Evolutionary conservation across 106 monocot species (phyloP).

Genomic region (Dioscorea alata): DNA sequence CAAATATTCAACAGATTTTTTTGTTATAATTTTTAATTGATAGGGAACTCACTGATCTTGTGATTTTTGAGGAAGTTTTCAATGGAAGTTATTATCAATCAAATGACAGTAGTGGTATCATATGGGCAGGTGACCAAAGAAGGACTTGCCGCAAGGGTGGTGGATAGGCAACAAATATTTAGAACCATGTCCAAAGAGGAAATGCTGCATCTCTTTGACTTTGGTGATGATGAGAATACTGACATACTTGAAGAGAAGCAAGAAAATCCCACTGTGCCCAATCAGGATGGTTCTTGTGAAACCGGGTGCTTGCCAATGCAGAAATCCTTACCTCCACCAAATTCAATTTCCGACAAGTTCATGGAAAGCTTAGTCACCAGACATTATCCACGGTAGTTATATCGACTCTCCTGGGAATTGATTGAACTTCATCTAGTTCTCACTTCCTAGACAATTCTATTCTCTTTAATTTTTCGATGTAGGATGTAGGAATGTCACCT

Average conservation of each 20-base stretch:
- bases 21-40: no score
- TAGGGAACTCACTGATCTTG: no score
- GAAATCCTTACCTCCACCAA: constrained; percentile 5
- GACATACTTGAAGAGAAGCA: constrained; percentile 30
- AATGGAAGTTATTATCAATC: no score
- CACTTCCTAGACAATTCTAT: no score
- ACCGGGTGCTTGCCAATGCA: constrained; percentile 10
- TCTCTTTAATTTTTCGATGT: no score
- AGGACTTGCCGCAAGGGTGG: constrained; percentile 95
- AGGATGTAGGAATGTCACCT: no score
- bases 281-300: constrained; percentile 17
- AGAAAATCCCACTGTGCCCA: constrained; percentile 10
- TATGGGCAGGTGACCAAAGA: constrained; percentile 85
- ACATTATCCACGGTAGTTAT: constrained; percentile 50
- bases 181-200: constrained; percentile 99
- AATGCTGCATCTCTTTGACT: constrained; percentile 87
- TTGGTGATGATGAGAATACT: constrained; percentile 76
- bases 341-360: constrained; percentile 48
- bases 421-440: no score
- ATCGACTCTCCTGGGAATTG: no score
- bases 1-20: neutral
- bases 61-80: no score
- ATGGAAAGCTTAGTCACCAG: constrained; percentile 63
- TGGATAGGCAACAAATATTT: constrained; percentile 86
- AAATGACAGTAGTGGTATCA: no score